phyloP scores from a whole-genome alignment of 176 grass and related monocot genomes.

The Oropetium thomaeum region DNA sequence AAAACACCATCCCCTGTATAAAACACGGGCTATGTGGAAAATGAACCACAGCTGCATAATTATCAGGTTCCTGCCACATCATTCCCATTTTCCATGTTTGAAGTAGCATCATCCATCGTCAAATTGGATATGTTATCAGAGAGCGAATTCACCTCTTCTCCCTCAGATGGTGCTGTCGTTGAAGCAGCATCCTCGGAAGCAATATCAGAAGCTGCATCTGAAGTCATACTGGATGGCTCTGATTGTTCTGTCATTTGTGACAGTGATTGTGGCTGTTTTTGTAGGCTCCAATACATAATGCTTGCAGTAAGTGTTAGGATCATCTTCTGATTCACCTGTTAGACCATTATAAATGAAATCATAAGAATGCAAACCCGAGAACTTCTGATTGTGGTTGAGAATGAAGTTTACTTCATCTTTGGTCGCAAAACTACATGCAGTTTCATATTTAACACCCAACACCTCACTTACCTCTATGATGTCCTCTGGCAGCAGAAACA shows the following conservation, averaged over 20 bases:
- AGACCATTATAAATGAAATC: constrained; percentile 12
- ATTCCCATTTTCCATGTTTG: constrained; percentile 56
- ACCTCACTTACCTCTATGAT: constrained; percentile 82
- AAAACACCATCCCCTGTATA: constrained; percentile 31
- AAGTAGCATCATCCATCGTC: constrained; percentile 56
- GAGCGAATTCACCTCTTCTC: constrained; percentile 57
- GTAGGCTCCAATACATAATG: constrained; percentile 93
- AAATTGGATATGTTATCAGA: constrained; percentile 51
- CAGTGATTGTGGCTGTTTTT: constrained; percentile 53
- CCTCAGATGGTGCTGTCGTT: constrained; percentile 61
- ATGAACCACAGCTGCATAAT: not conserved
- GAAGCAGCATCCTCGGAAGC: constrained; percentile 71
- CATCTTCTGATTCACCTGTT: constrained; percentile 99
- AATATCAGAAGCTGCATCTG: constrained; percentile 61
- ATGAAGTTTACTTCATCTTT: not conserved
- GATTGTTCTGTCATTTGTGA: constrained; percentile 47
- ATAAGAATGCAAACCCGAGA: constrained; percentile 3
- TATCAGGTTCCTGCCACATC: constrained; percentile 34
- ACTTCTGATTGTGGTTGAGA: not conserved
- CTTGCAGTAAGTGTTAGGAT: constrained; percentile 90
- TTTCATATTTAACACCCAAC: constrained; percentile 22
- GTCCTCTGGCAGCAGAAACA: constrained; percentile 96
- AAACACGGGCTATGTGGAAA: constrained; percentile 6
- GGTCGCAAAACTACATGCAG: not conserved
- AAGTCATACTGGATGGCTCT: constrained; percentile 57